A percentile compares a stretch with the other conserved stretches of the same genome.
These are phyloP conservation scores for Adansonia rubrostipa DNA, from an alignment of 441 rosid genomes.

Conservation along the genomic window DNA sequence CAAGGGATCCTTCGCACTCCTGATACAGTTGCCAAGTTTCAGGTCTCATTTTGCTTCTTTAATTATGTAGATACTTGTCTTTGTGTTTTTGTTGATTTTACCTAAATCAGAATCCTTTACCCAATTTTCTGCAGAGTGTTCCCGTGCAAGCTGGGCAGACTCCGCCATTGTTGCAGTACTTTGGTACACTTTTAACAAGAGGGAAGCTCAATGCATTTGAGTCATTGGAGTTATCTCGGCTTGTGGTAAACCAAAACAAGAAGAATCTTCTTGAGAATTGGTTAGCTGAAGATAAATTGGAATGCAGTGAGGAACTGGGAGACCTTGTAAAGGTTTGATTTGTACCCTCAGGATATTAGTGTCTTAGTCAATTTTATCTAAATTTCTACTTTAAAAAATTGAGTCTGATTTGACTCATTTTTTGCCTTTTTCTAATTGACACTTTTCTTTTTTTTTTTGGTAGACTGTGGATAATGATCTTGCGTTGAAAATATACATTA, in stretches of 20 bases:
- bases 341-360: neutral
- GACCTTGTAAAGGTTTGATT: slow-evolving; percentile 95
- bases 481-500: slow-evolving; percentile 92
- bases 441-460: slow-evolving; percentile 32
- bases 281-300: slow-evolving; percentile 99
- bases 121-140: slow-evolving; percentile 75
- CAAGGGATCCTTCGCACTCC: slow-evolving; percentile 99
- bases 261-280: slow-evolving; percentile 97
- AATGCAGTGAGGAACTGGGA: slow-evolving; percentile 99
- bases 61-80: neutral
- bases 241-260: slow-evolving; percentile 98
- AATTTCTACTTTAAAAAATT: neutral
- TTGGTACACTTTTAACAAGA: slow-evolving; percentile 94
- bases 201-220: slow-evolving; percentile 98
- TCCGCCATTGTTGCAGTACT: slow-evolving; percentile 96
- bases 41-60: slow-evolving; percentile 55
- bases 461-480: slow-evolving; percentile 99
- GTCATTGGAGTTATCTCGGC: slow-evolving; percentile 97
- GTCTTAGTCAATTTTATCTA: neutral
- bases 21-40: slow-evolving; percentile 97
- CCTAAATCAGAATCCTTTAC: slow-evolving; percentile 10
- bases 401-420: neutral
- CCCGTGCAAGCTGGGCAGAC: slow-evolving; percentile 99
- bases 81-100: slow-evolving; percentile 15
- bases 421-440: slow-evolving; percentile 12